Conservation (phyloP, 176 grass and related monocot species). For the Oryza glumipatula region DNA sequence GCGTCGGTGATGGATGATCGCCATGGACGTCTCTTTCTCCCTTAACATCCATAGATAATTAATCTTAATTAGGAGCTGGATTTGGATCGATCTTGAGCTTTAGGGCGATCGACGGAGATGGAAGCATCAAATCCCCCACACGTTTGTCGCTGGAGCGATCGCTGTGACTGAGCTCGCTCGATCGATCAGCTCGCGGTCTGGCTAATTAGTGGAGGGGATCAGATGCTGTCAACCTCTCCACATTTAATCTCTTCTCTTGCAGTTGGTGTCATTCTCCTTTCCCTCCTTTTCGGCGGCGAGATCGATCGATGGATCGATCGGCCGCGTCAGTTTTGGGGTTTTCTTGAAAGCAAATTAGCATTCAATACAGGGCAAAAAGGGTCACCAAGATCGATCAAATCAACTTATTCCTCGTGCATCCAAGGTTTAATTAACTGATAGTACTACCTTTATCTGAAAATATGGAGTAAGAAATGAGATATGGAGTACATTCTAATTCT, state of each 20-base stretch:
- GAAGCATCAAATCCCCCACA: conserved; percentile 32
- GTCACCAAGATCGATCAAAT: background rate
- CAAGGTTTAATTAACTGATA: background rate
- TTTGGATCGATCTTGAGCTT: background rate
- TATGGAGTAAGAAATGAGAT: too few relatives aligned
- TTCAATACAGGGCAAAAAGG: conserved; percentile 18
- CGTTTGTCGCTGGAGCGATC: background rate
- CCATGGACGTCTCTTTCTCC: conserved; percentile 13
- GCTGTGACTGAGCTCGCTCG: too few relatives aligned
- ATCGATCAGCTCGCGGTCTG: background rate
- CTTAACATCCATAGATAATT: background rate
- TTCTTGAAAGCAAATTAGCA: conserved; percentile 52
- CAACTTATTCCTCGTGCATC: background rate
- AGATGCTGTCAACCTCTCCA: background rate
- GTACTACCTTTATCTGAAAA: too few relatives aligned
- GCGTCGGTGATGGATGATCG: background rate
- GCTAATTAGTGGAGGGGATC: background rate
- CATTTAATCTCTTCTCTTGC: background rate
- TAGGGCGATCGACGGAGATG: too few relatives aligned
- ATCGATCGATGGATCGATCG: too few relatives aligned
- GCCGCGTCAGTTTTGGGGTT: conserved; percentile 23
- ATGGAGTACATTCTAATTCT: too few relatives aligned
- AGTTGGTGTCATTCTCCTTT: conserved; percentile 15
- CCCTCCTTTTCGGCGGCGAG: background rate
- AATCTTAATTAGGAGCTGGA: background rate